Evolutionary conservation across 208 protist species (phyloP), one percentile per base, ranked within the genome.

Genomic region (Leishmania aethiopica): DNA sequence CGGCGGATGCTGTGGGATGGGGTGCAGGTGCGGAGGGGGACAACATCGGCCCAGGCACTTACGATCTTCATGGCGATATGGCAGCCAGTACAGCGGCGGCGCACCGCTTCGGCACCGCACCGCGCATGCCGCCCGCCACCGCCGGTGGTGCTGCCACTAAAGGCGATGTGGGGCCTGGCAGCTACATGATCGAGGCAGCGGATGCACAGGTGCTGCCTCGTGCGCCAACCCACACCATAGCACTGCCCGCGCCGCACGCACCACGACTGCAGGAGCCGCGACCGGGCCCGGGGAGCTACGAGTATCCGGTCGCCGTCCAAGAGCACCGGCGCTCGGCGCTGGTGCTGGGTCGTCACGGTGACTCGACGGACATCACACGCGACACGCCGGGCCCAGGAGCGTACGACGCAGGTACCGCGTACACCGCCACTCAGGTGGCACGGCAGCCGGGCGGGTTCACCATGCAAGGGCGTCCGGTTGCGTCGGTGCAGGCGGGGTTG

Each of bases 221-320:
- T 49, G 82, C 77, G 11, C 82, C 82, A 28, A 60, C 82, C 49
- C 45, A 85, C 77, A 19, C 3, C 47, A 85, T 85, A 42, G 69
- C 53, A 15, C 13, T 49, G 28, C 13, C 81, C 25, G 42, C 59
- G 60, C 60, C 32, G 62, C 75, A 67, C 75, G 40, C 51, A 5
- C 35, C 35, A 55, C 71, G 45, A 51, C 42, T 19, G 5, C 45
- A 47, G 49, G 17, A 83, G 47, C 35, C 28, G 70, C 42, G 66
- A 28, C 84, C 87, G 13, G 88, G 89, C 17, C 89, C 90, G 7
- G 90, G 90, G 17, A 87, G 84, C 57, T 93, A 93, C 80, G 85
- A 89, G 8, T 81, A 89, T 6, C 77, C 82, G 11, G 64, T 84
- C 22, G 77, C 47, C 32, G 62, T 84, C 6, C 79, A 83, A 19